These are phyloP conservation scores for Scheffersomyces amazonensis DNA, from an alignment of 805 yeast species.

Conservation along the genomic window DNA sequence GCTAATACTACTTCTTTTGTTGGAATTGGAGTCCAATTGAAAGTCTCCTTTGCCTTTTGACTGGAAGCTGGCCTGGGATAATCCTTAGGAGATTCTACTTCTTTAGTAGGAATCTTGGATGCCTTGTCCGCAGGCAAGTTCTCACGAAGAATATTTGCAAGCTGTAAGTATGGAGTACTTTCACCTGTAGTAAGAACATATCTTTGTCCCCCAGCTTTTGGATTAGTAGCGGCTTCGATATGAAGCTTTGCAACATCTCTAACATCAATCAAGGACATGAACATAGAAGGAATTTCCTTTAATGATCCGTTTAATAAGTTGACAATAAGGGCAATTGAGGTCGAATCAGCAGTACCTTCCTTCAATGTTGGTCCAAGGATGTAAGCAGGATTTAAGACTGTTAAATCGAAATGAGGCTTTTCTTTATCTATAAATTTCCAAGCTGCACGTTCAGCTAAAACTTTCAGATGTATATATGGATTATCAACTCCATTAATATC, in stretches of 20 bases:
- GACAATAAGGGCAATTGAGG: neutral
- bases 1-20: neutral
- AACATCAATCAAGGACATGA: neutral
- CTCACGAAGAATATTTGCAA: neutral
- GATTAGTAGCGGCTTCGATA: neutral
- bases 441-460: conserved; percentile 14
- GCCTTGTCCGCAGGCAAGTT: neutral
- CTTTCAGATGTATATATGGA: conserved; percentile 10
- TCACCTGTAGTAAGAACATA: neutral
- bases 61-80: neutral
- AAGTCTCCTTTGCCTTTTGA: neutral
- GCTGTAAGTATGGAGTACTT: neutral
- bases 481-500: neutral
- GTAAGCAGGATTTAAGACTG: conserved; percentile 1
- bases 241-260: neutral
- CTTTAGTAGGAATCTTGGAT: neutral
- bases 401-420: neutral
- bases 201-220: neutral
- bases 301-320: neutral
- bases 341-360: neutral
- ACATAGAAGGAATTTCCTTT: neutral
- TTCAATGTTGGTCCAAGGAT: conserved; percentile 4
- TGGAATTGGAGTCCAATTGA: neutral
- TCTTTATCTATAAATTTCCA: conserved; percentile 2
- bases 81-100: neutral